These are phyloP conservation scores for Vigna mungo DNA, from an alignment of 306 rosid genomes.

Conservation along the genomic window DNA sequence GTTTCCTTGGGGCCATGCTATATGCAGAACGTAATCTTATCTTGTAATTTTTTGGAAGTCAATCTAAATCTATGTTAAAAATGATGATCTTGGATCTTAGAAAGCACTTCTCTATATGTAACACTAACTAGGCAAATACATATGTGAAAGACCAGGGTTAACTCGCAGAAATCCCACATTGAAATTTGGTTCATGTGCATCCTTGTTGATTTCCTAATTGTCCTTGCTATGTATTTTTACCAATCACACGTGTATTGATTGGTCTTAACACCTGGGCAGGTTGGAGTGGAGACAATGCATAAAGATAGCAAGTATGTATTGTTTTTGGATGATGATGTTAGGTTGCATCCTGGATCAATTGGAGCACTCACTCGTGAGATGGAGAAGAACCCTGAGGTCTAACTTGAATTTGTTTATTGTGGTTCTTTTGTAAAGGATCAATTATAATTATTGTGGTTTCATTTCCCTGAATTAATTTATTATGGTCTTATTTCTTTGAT, in stretches of 20 bases:
- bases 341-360: conserved; percentile 95
- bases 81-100: conserved; percentile 15
- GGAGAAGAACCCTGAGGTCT: conserved; percentile 89
- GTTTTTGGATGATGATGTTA: conserved; percentile 96
- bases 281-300: conserved; percentile 95
- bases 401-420: conserved; percentile 15
- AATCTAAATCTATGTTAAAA: conserved; percentile 23
- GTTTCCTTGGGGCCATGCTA: conserved; percentile 9
- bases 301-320: conserved; percentile 82
- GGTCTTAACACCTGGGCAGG: conserved; percentile 56
- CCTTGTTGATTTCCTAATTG: conserved; percentile 27
- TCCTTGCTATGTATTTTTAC: conserved; percentile 36
- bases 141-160: conserved; percentile 1
- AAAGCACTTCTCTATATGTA: conserved; percentile 10
- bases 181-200: conserved; percentile 33
- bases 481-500: conserved; percentile 46
- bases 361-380: conserved; percentile 92
- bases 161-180: neutral
- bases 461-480: conserved; percentile 28
- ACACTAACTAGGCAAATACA: conserved; percentile 38
- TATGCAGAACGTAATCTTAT: neutral
- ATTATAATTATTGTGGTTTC: conserved; percentile 17
- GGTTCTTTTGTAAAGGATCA: conserved; percentile 1
- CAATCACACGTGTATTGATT: conserved; percentile 25
- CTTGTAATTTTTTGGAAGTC: conserved; percentile 29